A percentile compares a stretch with the other conserved stretches of the same genome.
Evolutionary conservation across 2,329 filamentous ascomycete genomes (phyloP).

Genomic region (Colletotrichum sp.): DNA sequence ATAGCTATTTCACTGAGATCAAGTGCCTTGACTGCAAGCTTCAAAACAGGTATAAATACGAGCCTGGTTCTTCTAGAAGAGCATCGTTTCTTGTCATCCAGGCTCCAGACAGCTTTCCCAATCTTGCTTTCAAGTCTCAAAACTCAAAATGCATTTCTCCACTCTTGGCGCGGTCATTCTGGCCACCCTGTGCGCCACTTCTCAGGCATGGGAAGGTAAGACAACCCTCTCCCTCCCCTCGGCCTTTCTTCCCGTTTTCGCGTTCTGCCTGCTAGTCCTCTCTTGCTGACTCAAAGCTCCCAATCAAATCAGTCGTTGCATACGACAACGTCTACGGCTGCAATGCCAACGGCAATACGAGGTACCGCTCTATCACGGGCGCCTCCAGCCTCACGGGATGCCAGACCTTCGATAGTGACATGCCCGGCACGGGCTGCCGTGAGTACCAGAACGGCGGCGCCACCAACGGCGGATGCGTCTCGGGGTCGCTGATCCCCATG

Average conservation of each 20-base stretch:
- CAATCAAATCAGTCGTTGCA: not conserved
- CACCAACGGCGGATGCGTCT: not conserved
- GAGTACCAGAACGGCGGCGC: not conserved
- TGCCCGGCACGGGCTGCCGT: not conserved
- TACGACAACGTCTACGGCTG: not conserved
- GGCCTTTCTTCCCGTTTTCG: not conserved
- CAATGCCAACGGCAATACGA: not conserved
- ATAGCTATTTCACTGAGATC: not conserved
- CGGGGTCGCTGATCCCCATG: not conserved
- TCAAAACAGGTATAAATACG: not conserved
- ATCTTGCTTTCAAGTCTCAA: not conserved
- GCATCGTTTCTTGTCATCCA: not conserved
- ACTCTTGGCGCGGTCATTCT: not conserved
- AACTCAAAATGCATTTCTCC: not conserved
- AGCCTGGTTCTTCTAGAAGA: fast-evolving
- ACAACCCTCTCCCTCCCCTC: not conserved
- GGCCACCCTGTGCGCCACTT: not conserved
- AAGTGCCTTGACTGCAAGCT: not conserved
- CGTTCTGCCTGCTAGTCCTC: too few relatives aligned
- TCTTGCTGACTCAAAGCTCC: not conserved
- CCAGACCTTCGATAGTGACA: not conserved
- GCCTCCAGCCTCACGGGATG: not conserved
- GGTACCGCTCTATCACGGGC: not conserved
- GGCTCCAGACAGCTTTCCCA: not conserved
- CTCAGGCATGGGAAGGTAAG: not conserved